Percentiles rank a stretch among this genome's conserved stretches.
Conservation (phyloP, 1,284 basidiomycete species). For the Cutaneotrichosporon cyanovorans region DNA sequence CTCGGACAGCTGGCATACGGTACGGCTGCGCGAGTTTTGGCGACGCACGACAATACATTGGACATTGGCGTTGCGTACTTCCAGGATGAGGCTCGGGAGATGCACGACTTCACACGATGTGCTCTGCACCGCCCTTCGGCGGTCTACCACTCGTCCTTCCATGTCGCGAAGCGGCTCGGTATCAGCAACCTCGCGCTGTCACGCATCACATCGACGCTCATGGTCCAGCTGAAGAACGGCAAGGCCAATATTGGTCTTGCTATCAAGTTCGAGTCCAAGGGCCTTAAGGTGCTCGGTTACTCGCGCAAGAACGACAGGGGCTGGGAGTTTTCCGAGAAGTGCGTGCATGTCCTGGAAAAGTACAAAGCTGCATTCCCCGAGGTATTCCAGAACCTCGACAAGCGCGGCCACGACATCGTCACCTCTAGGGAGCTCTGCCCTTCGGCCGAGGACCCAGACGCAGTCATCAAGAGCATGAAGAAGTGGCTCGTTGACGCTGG, state of each 20-base stretch:
- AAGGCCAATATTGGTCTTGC: constrained; percentile 89
- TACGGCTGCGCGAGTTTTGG: constrained; percentile 80
- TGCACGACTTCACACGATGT: constrained; percentile 63
- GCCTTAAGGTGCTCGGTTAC: constrained; percentile 92
- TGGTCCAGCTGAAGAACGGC: constrained; percentile 64
- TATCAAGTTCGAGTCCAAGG: constrained; percentile 93
- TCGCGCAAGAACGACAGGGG: constrained; percentile 71
- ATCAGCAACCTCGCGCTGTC: constrained; percentile 70
- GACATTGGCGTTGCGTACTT: constrained; percentile 80
- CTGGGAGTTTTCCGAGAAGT: constrained; percentile 93
- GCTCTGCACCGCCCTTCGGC: constrained; percentile 55
- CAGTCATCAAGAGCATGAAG: constrained; percentile 67
- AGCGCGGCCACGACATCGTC: constrained; percentile 64
- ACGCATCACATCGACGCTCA: constrained; percentile 85
- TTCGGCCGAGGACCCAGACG: constrained; percentile 57
- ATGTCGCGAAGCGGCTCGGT: constrained; percentile 60
- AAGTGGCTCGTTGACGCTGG: constrained; percentile 81
- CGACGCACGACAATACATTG: constrained; percentile 59
- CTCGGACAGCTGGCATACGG: constrained; percentile 88
- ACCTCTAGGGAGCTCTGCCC: constrained; percentile 66
- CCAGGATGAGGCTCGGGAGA: constrained; percentile 69
- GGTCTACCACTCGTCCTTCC: constrained; percentile 69
- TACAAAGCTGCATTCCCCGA: constrained; percentile 79
- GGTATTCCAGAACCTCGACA: constrained; percentile 63
- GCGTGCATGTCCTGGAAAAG: constrained; percentile 69